A percentile compares a stretch with the other conserved stretches of the same genome.
Evolutionary conservation across 768 basidiomycete genomes (phyloP).

Genomic region (Phaffia tasmanica): DNA sequence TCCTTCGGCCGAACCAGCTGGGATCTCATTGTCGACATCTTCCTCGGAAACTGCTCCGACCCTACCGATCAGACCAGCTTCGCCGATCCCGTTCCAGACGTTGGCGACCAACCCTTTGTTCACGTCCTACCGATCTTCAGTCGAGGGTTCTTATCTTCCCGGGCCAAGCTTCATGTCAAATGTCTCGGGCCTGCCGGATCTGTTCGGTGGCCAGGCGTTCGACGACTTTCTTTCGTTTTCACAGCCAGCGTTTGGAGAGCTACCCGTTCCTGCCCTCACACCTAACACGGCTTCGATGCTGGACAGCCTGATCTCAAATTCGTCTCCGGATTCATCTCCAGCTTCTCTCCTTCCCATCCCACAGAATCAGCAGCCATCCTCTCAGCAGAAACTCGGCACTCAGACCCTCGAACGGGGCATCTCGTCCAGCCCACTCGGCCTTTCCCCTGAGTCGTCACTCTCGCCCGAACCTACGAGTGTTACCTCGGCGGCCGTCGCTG

Average conservation of each 20-base stretch:
- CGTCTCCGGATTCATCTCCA: too few species aligned
- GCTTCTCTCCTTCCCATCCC: too few species aligned
- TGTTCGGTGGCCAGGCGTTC: conserved; percentile 19
- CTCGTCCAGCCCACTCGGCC: too few species aligned
- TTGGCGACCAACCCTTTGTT: conserved; percentile 74
- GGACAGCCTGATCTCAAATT: too few species aligned
- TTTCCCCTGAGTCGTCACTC: background rate
- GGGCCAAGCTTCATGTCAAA: background rate
- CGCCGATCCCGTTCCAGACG: conserved; percentile 50
- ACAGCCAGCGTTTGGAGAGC: too few species aligned
- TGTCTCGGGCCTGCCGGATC: conserved; percentile 14
- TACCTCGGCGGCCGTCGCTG: background rate
- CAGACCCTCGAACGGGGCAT: too few species aligned
- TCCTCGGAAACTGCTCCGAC: background rate
- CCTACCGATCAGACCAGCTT: conserved; percentile 8
- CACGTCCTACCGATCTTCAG: conserved; percentile 59
- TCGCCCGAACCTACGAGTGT: background rate
- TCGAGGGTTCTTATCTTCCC: background rate
- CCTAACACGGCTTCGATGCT: too few species aligned
- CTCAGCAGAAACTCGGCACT: too few species aligned
- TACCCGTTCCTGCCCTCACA: too few species aligned
- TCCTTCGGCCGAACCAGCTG: conserved; percentile 4
- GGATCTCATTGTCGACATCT: background rate
- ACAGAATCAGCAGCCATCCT: too few species aligned
- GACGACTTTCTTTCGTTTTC: conserved; percentile 24